Evolutionary conservation across 2,329 filamentous ascomycete species (phyloP).

Genomic region (Parascedosporium putredinis): DNA sequence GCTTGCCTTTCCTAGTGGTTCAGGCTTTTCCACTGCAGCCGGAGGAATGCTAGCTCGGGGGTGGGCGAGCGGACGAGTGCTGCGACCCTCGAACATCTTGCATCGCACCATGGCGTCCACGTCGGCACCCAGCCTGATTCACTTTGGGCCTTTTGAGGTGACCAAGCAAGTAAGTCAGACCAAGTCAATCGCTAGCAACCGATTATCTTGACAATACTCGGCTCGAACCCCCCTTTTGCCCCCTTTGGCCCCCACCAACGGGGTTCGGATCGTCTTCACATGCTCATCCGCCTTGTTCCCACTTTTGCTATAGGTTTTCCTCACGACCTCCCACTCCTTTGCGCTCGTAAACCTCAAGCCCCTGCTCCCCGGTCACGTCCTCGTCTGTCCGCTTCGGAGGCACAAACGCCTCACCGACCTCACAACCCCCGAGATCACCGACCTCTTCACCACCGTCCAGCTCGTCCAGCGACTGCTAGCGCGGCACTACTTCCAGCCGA

Average conservation of each 20-base stretch:
- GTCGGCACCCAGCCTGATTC: slow-evolving; percentile 25
- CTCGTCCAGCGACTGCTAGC: slow-evolving; percentile 68
- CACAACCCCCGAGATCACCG: slow-evolving; percentile 56
- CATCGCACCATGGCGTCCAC: slow-evolving; percentile 6
- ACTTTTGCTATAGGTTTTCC: slow-evolving; percentile 59
- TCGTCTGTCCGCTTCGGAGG: slow-evolving; percentile 65
- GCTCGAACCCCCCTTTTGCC: no score
- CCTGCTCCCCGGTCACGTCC: slow-evolving; percentile 82
- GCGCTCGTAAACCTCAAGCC: slow-evolving; percentile 94
- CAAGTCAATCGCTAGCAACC: no score
- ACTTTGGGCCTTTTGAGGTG: slow-evolving; percentile 69
- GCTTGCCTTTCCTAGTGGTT: not conserved
- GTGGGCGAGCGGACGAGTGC: not conserved
- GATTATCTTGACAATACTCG: no score
- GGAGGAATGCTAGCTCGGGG: not conserved
- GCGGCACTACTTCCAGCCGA: slow-evolving; percentile 36
- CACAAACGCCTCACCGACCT: slow-evolving; percentile 70
- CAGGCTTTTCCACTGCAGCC: not conserved
- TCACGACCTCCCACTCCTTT: slow-evolving; percentile 68
- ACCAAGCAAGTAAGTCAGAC: slow-evolving; percentile 67
- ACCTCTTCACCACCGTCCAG: slow-evolving; percentile 83
- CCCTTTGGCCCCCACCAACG: no score
- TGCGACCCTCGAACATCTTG: not conserved
- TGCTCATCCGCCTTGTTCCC: not conserved
- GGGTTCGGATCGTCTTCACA: not conserved